Evolutionary conservation across 495 filamentous ascomycete species (phyloP).

Genomic region (Pseudoneurospora amorphoporcata): DNA sequence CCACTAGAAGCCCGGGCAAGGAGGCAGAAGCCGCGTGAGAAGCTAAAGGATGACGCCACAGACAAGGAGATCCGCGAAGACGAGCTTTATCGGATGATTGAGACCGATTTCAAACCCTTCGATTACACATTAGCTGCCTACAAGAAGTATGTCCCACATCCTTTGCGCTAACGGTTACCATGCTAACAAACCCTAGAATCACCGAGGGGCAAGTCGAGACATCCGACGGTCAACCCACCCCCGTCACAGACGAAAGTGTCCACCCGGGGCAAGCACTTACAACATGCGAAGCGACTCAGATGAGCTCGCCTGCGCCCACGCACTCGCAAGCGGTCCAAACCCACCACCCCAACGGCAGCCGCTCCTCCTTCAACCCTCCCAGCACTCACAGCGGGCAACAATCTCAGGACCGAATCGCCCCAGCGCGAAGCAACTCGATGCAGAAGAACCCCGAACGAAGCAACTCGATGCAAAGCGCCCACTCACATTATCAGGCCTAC

Average conservation of each 20-base stretch:
- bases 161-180: background rate
- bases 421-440: background rate
- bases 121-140: constrained; percentile 78
- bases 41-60: constrained; percentile 85
- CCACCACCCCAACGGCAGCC: constrained; percentile 4
- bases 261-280: constrained; percentile 30
- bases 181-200: constrained; percentile 11
- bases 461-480: background rate
- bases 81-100: constrained; percentile 87
- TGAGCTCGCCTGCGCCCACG: background rate
- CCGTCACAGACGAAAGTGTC: constrained; percentile 8
- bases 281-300: constrained; percentile 28
- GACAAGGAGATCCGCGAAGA: constrained; percentile 92
- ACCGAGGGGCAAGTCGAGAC: constrained; percentile 4
- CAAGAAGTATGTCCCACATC: constrained; percentile 38
- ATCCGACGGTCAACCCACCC: background rate
- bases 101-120: constrained; percentile 89
- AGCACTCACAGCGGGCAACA: background rate
- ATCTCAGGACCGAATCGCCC: background rate
- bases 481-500: background rate
- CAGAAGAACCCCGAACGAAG: background rate
- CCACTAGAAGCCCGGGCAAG: constrained; percentile 87
- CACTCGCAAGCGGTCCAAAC: constrained; percentile 13
- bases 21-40: constrained; percentile 84
- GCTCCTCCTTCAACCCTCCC: background rate